A percentile compares a stretch with the other conserved stretches of the same genome.
phyloP scores from a whole-genome alignment of 306 rosid genomes.

The Cucumis cinereus region DNA sequence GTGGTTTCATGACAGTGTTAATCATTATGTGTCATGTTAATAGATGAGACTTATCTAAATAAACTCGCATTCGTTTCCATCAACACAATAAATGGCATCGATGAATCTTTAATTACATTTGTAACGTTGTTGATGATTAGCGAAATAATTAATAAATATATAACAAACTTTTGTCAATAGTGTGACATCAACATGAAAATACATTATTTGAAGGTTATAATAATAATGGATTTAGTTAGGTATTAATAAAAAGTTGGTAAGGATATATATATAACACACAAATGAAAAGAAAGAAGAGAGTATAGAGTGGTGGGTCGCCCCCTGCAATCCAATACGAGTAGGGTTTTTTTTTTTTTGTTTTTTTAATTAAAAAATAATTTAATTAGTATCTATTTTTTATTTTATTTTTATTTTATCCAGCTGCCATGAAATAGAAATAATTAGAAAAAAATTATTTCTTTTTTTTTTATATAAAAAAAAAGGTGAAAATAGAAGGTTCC shows the following conservation, averaged over 20 bases:
- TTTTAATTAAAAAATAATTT: too few relatives aligned
- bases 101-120: neutral
- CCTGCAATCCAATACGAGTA: neutral
- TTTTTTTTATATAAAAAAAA: neutral
- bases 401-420: neutral
- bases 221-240: neutral
- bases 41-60: neutral
- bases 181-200: neutral
- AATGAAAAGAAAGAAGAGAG: neutral
- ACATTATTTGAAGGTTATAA: neutral
- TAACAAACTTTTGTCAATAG: neutral
- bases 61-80: neutral
- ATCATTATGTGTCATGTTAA: neutral
- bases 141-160: neutral
- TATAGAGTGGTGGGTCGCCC: neutral
- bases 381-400: neutral
- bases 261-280: neutral
- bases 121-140: neutral
- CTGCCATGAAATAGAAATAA: neutral
- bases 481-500: conserved; percentile 2
- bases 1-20: neutral
- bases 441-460: neutral
- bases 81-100: neutral
- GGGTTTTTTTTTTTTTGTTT: neutral
- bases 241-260: neutral